Evolutionary conservation across 306 rosid species (phyloP), one percentile per base, ranked within the genome.

Genomic region (Fragaria ananassa): DNA sequence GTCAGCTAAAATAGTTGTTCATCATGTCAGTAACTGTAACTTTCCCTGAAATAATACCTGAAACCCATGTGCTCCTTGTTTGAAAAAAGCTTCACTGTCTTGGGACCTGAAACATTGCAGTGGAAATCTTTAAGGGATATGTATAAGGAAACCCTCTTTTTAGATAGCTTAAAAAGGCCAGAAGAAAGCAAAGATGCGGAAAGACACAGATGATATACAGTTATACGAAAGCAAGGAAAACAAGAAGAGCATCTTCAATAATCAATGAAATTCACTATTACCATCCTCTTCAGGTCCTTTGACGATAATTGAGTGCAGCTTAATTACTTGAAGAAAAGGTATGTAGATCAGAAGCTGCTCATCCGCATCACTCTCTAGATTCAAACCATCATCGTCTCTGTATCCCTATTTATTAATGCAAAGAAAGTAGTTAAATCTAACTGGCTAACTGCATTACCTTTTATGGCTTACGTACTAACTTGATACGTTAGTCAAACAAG

Each of bases 21-120:
- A 84, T 39, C 13, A 54, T 18, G 8, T 63, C 29, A 53, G 70
- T 34, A 81, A 50, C 62, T 70, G 31, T 63, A 49, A 23, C n/a
- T 29, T 37, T 79, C 53, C 67, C 76, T 41, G 0, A 82, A 65
- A 64, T 45, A 41, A 76, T 90, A 95, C 99, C 97, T 90, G 75
- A 95, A 95, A 66, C 99, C 99, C 99, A 95, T 95, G 85, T 95
- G 91, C 86, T 95, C 99, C 89, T 81, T 95, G 90, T 95, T 95
- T 66, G 99, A 87, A 74, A 87, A 95, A 67, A 95, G 86, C 83
- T 95, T 95, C 74, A 95, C 93, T 8, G 97, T 92, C 85, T 89
- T 92, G 63, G 99, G 99, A 80, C 97, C 97, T 92, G 85, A 74
- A 76, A 35, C 13, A 10, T 35, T 18, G 45, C 29, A 65, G 47